Evolutionary conservation across 2,329 filamentous ascomycete species (phyloP).

Genomic region (Fusarium sp.): DNA sequence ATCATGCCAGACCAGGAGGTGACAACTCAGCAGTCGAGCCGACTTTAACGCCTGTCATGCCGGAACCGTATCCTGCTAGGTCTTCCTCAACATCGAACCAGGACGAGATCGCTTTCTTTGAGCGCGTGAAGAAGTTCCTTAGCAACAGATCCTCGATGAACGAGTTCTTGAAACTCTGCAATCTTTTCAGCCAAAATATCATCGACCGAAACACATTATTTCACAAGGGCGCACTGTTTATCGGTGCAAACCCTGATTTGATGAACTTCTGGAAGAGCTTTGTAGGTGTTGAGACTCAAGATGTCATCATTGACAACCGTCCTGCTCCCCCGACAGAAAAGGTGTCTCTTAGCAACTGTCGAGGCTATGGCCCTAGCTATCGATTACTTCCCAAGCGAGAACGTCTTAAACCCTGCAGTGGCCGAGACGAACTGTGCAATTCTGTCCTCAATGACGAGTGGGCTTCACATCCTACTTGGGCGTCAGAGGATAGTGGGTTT

Average conservation of each 20-base stretch:
- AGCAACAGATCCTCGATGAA: constrained; percentile 92
- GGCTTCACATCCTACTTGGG: constrained; percentile 99
- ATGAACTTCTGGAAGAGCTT: constrained; percentile 89
- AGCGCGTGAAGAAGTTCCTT: constrained; percentile 95
- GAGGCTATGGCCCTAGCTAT: constrained; percentile 96
- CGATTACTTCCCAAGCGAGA: constrained; percentile 91
- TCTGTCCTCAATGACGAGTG: constrained; percentile 96
- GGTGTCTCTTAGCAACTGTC: constrained; percentile 94
- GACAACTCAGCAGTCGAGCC: constrained; percentile 79
- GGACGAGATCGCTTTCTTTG: constrained; percentile 94
- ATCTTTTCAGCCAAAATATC: constrained; percentile 91
- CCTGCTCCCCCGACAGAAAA: constrained; percentile 81
- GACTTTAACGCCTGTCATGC: constrained; percentile 87
- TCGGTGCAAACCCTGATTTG: constrained; percentile 89
- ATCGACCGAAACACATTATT: constrained; percentile 88
- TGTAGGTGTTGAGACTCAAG: constrained; percentile 80
- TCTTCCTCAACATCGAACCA: constrained; percentile 78
- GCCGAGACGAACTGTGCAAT: constrained; percentile 93
- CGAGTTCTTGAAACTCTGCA: constrained; percentile 97
- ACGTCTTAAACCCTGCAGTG: constrained; percentile 90
- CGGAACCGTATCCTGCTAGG: constrained; percentile 85
- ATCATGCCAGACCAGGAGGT: constrained; percentile 72
- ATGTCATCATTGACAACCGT: constrained; percentile 82
- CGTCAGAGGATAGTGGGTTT: constrained; percentile 96
- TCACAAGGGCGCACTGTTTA: constrained; percentile 85